Percentiles rank a stretch among this genome's conserved stretches.
Evolutionary conservation across 2,329 filamentous ascomycete genomes (phyloP).

Genomic region (Cladophialophora immunda): DNA sequence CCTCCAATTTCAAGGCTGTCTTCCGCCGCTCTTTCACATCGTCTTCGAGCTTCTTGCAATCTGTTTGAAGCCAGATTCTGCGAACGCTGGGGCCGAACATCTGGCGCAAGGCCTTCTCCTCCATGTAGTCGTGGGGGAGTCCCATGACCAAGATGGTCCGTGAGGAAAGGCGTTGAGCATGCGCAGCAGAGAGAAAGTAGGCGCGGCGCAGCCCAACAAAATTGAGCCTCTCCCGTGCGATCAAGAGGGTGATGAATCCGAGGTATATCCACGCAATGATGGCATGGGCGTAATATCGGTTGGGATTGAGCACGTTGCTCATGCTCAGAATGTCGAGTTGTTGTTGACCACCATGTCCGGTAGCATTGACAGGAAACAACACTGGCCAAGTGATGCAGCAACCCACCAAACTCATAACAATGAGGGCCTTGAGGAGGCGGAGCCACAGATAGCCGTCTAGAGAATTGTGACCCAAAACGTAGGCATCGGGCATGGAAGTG

Average conservation of each 20-base stretch:
- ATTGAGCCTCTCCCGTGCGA: conserved; percentile 87
- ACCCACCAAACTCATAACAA: conserved; percentile 81
- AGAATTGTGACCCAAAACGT: conserved; percentile 88
- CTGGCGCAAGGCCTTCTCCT: conserved; percentile 75
- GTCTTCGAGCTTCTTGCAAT: conserved; percentile 78
- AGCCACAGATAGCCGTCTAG: conserved; percentile 93
- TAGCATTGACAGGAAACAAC: conserved; percentile 85
- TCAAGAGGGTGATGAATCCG: conserved; percentile 83
- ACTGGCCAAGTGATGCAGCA: conserved; percentile 87
- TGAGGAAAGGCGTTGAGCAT: conserved; percentile 84
- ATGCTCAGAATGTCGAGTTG: conserved; percentile 84
- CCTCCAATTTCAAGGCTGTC: conserved; percentile 79
- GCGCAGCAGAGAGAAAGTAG: conserved; percentile 84
- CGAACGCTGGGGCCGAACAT: conserved; percentile 81
- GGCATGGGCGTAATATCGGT: conserved; percentile 80
- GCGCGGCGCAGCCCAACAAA: conserved; percentile 92
- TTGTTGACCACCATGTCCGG: conserved; percentile 71
- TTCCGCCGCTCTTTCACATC: conserved; percentile 82
- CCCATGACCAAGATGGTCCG: conserved; percentile 88
- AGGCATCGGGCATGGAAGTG: conserved; percentile 70
- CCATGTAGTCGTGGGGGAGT: conserved; percentile 79
- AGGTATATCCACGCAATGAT: conserved; percentile 82
- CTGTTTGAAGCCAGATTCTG: conserved; percentile 82
- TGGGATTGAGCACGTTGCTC: conserved; percentile 72
- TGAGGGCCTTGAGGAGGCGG: conserved; percentile 81